Percentiles rank a stretch among this genome's conserved stretches.
phyloP scores from a whole-genome alignment of 2,329 filamentous ascomycete genomes.

The Fusarium setosum region DNA sequence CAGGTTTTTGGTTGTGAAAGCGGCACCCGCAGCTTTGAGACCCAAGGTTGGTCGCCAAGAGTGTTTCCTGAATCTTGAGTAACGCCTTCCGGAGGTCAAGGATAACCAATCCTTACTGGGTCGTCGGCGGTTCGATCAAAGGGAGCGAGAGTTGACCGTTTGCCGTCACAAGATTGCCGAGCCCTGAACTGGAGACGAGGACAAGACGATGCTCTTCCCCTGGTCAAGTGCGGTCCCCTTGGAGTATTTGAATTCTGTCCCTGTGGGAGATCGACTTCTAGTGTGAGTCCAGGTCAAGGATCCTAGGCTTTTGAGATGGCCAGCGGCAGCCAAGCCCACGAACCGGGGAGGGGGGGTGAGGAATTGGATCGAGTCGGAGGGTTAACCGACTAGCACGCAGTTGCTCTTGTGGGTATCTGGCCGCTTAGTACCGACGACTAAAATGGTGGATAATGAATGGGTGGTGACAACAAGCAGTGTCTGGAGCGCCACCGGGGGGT shows the following conservation, averaged over 20 bases:
- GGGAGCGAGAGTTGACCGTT: neutral
- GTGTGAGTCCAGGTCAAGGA: constrained; percentile 36
- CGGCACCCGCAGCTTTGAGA: constrained; percentile 1
- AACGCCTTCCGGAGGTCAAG: neutral
- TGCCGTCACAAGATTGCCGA: constrained; percentile 4
- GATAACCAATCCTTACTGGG: neutral
- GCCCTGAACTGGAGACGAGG: constrained; percentile 5
- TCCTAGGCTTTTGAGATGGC: constrained; percentile 38
- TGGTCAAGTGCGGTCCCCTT: constrained; percentile 33
- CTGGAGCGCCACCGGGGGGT: constrained; percentile 37
- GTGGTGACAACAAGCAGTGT: constrained; percentile 36
- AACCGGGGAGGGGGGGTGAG: constrained; percentile 40
- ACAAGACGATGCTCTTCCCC: constrained; percentile 12
- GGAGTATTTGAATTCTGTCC: constrained; percentile 41
- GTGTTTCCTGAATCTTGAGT: neutral
- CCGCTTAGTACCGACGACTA: constrained; percentile 39
- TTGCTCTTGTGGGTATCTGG: constrained; percentile 35
- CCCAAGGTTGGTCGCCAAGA: neutral
- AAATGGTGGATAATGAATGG: constrained; percentile 40
- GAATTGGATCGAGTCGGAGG: constrained; percentile 33
- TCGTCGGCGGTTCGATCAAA: neutral
- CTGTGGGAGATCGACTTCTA: constrained; percentile 41
- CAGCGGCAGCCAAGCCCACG: constrained; percentile 41
- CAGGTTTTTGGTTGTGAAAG: constrained; percentile 9
- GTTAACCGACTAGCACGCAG: constrained; percentile 34